These are phyloP conservation scores for Eucalyptus victrix DNA, from an alignment of 345 rosid genomes.

Conservation along the genomic window DNA sequence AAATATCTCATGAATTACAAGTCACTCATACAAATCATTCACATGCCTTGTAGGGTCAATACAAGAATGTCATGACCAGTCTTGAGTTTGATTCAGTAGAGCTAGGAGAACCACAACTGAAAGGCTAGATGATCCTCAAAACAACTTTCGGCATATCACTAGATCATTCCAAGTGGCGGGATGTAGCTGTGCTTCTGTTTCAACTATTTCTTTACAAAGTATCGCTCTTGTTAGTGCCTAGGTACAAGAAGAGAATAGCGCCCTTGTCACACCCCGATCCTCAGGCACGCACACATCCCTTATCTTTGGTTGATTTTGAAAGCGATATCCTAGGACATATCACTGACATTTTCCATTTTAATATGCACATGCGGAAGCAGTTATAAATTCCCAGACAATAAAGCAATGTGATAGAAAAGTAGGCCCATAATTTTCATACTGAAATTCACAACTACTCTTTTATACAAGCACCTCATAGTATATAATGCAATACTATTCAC, in stretches of 20 bases:
- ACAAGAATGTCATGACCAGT: constrained; percentile 20
- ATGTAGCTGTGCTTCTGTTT: constrained; percentile 4
- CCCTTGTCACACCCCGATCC: too few relatives aligned
- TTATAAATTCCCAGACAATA: too few relatives aligned
- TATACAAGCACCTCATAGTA: too few relatives aligned
- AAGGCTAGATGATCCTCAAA: constrained; percentile 6
- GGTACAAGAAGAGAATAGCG: neutral
- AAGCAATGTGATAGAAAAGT: too few relatives aligned
- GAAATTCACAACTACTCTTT: too few relatives aligned
- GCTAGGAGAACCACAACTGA: neutral
- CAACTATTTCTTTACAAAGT: neutral
- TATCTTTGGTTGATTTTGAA: too few relatives aligned
- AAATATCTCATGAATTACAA: neutral
- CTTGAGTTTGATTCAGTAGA: constrained; percentile 5
- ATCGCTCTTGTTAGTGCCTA: neutral
- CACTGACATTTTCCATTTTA: too few relatives aligned
- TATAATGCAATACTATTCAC: too few relatives aligned
- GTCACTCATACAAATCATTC: neutral
- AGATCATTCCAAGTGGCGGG: constrained; percentile 8
- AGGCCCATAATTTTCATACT: too few relatives aligned
- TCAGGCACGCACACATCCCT: too few relatives aligned
- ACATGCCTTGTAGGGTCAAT: constrained; percentile 12
- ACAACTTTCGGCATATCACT: neutral
- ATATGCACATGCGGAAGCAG: too few relatives aligned
- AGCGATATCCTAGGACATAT: too few relatives aligned